These are phyloP conservation scores for Scedosporium apiospermum DNA, from an alignment of 2,329 filamentous ascomycete genomes.

Conservation along the genomic window DNA sequence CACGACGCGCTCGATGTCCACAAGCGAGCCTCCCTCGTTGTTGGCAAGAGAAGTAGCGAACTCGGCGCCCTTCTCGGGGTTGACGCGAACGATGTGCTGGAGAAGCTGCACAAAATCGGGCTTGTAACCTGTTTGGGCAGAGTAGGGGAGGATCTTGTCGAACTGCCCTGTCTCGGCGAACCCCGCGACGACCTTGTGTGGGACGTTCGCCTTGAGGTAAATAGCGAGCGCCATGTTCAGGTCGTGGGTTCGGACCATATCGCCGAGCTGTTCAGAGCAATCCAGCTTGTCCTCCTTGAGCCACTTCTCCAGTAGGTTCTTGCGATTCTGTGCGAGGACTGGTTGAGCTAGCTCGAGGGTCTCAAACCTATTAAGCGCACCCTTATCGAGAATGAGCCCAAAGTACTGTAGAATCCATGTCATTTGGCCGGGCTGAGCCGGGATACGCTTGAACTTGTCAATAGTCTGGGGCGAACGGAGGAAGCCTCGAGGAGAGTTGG, in stretches of 20 bases:
- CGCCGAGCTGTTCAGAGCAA: constrained; percentile 92
- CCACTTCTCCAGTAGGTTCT: constrained; percentile 97
- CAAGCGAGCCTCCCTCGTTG: constrained; percentile 74
- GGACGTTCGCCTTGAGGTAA: constrained; percentile 82
- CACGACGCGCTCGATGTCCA: constrained; percentile 89
- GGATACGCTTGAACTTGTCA: constrained; percentile 85
- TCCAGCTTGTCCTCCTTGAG: constrained; percentile 91
- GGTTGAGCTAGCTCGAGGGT: constrained; percentile 89
- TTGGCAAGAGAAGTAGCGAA: constrained; percentile 91
- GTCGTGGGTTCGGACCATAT: constrained; percentile 85
- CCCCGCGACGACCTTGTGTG: constrained; percentile 89
- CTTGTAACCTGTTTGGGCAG: constrained; percentile 73
- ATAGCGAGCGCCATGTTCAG: constrained; percentile 78
- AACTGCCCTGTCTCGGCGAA: constrained; percentile 95
- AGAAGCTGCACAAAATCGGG: constrained; percentile 92
- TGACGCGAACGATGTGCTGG: constrained; percentile 84
- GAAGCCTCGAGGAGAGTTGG: constrained; percentile 93
- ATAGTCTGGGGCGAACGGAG: constrained; percentile 91
- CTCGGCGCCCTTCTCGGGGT: constrained; percentile 87
- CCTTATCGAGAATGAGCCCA: constrained; percentile 93
- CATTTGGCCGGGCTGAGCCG: constrained; percentile 73
- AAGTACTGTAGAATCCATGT: constrained; percentile 96
- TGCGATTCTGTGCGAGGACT: constrained; percentile 85
- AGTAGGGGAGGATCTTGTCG: constrained; percentile 91
- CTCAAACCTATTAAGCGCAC: constrained; percentile 82